phyloP scores from a whole-genome alignment of 1,284 basidiomycete species.

The Pseudozyma sp. region DNA sequence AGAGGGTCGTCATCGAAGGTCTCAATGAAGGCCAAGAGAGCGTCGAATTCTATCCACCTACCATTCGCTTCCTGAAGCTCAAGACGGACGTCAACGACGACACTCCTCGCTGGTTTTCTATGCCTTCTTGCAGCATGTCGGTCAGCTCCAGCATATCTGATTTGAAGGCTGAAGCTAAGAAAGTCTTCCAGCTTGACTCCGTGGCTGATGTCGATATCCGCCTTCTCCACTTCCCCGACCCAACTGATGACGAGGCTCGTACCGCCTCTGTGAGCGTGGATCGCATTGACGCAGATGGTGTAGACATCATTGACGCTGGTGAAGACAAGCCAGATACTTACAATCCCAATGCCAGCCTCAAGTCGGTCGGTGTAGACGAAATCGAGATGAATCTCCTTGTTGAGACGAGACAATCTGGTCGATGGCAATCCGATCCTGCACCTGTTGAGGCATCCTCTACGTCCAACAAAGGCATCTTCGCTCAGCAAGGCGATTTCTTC shows the following conservation, averaged over 20 bases:
- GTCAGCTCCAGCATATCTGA: constrained; percentile 53
- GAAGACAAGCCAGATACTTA: constrained; percentile 56
- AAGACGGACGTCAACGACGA: constrained; percentile 59
- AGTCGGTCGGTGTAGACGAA: constrained; percentile 61
- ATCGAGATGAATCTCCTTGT: constrained; percentile 62
- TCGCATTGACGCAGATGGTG: constrained; percentile 35
- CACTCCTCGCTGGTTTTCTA: constrained; percentile 26
- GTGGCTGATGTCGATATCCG: constrained; percentile 47
- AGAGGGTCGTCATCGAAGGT: constrained; percentile 76
- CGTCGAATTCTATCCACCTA: constrained; percentile 84
- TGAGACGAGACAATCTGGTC: constrained; percentile 58
- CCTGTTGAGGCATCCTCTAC: constrained; percentile 19
- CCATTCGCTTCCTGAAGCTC: constrained; percentile 75
- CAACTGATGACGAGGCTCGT: constrained; percentile 27
- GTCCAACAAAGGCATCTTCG: constrained; percentile 50
- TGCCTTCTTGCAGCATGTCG: constrained; percentile 47
- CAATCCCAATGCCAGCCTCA: constrained; percentile 34
- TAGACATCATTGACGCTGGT: constrained; percentile 56
- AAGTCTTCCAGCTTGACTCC: constrained; percentile 34
- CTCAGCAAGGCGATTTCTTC: constrained; percentile 54
- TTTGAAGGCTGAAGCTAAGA: constrained; percentile 55
- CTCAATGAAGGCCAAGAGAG: constrained; percentile 70
- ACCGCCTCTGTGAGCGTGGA: constrained; percentile 19
- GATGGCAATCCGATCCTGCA: constrained; percentile 58
- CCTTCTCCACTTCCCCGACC: constrained; percentile 46